These are phyloP conservation scores for Huntiella moniliformis DNA, from an alignment of 2,329 filamentous ascomycete genomes.

Conservation along the genomic window DNA sequence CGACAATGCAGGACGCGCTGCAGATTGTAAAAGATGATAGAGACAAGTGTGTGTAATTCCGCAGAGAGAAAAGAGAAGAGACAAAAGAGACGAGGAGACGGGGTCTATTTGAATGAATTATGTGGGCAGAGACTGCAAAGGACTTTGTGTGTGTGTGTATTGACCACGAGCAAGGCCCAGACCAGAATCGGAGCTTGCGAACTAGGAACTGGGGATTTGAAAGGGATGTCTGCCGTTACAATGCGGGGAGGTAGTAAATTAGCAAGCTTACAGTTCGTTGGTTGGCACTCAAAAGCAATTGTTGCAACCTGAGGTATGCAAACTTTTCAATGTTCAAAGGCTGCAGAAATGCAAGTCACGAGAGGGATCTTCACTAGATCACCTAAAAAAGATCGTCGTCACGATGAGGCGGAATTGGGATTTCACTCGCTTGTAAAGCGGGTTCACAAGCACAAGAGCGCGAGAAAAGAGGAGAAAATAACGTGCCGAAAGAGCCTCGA, in stretches of 20 bases:
- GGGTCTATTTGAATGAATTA: background rate
- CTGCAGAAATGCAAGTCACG: background rate
- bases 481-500: too few species aligned
- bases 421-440: too few species aligned
- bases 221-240: too few species aligned
- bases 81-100: background rate
- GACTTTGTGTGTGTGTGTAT: background rate
- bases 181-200: background rate
- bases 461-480: too few species aligned
- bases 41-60: conserved; percentile 2
- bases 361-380: too few species aligned
- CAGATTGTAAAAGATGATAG: background rate
- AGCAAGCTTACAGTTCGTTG: background rate
- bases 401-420: too few species aligned
- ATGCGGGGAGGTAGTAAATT: too few species aligned
- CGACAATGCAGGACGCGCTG: background rate
- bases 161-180: background rate
- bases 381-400: too few species aligned
- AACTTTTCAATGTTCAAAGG: background rate
- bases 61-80: conserved; percentile 8
- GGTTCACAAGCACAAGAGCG: too few species aligned
- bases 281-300: background rate
- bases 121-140: background rate
- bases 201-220: background rate
- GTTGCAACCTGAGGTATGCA: background rate